phyloP scores from a whole-genome alignment of 1,139 yeast species.

The Blastobotrys arbuscula region DNA sequence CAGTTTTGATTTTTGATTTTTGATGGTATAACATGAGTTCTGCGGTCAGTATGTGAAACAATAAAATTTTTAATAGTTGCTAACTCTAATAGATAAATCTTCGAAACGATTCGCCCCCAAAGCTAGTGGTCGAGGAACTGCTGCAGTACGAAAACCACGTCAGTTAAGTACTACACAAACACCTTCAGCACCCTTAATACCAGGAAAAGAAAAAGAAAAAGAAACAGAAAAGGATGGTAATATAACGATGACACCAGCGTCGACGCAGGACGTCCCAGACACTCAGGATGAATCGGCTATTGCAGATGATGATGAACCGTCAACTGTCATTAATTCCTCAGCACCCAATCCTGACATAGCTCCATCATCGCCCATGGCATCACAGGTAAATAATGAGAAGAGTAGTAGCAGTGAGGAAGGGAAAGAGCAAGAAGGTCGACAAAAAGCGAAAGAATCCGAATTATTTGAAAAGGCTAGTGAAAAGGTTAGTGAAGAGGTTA shows the following conservation, averaged over 20 bases:
- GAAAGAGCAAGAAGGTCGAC: no score
- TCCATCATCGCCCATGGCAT: not conserved
- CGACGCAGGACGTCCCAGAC: not conserved
- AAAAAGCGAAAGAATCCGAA: no score
- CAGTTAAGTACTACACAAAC: conserved; percentile 14
- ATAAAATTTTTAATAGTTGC: no score
- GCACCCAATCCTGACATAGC: not conserved
- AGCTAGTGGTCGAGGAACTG: conserved; percentile 21
- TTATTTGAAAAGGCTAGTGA: no score
- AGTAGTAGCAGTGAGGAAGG: no score
- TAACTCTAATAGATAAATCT: conserved; percentile 20
- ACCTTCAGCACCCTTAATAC: not conserved
- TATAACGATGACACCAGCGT: not conserved
- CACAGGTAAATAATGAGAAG: no score
- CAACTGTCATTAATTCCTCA: not conserved
- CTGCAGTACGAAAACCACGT: conserved; percentile 21
- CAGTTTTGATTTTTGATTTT: no score
- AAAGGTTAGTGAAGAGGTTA: no score
- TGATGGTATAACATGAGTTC: conserved; percentile 31
- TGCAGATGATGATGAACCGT: conserved; percentile 6
- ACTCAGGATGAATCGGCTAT: not conserved
- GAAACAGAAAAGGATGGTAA: not conserved
- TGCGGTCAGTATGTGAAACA: conserved; percentile 33
- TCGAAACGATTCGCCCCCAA: conserved; percentile 33
- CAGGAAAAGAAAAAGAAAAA: not conserved